These are phyloP conservation scores for Stephanodiscus triporus DNA, from an alignment of 108 stramenopile species.

Conservation along the genomic window DNA sequence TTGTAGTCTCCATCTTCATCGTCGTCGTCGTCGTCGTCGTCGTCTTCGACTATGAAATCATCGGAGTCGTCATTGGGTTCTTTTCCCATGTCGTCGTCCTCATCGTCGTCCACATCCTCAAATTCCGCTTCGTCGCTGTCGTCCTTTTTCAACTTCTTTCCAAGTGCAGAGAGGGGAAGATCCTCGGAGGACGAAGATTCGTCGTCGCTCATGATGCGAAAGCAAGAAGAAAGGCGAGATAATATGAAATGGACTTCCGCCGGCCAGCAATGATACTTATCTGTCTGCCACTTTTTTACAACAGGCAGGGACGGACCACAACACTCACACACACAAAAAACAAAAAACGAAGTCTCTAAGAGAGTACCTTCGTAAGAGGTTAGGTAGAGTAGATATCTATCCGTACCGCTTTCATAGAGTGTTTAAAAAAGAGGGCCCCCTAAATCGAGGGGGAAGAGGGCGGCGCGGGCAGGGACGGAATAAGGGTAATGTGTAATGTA, in stretches of 20 bases:
- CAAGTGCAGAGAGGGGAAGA: slow-evolving; percentile 28
- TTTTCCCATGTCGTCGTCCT: not conserved
- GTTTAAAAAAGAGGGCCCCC: too few relatives aligned
- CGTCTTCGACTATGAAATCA: slow-evolving; percentile 31
- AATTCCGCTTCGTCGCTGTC: slow-evolving; percentile 30
- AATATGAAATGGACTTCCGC: not conserved
- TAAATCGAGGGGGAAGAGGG: too few relatives aligned
- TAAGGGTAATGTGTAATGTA: too few relatives aligned
- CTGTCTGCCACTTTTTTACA: too few relatives aligned
- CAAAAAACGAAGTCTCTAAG: too few relatives aligned
- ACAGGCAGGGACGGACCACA: too few relatives aligned
- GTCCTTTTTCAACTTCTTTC: slow-evolving; percentile 7
- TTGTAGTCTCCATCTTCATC: slow-evolving; percentile 31
- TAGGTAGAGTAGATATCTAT: too few relatives aligned
- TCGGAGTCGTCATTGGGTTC: slow-evolving; percentile 20
- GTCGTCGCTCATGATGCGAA: slow-evolving; percentile 38
- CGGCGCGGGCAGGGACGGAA: too few relatives aligned
- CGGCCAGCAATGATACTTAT: too few relatives aligned
- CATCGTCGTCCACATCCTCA: slow-evolving; percentile 21
- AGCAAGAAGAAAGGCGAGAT: not conserved
- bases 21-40: slow-evolving; percentile 29
- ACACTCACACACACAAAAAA: too few relatives aligned
- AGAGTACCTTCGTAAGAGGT: too few relatives aligned
- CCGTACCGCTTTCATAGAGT: too few relatives aligned
- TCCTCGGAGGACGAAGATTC: slow-evolving; percentile 38